Evolutionary conservation across 768 basidiomycete genomes (phyloP).

Genomic region (Amanita inopinata): DNA sequence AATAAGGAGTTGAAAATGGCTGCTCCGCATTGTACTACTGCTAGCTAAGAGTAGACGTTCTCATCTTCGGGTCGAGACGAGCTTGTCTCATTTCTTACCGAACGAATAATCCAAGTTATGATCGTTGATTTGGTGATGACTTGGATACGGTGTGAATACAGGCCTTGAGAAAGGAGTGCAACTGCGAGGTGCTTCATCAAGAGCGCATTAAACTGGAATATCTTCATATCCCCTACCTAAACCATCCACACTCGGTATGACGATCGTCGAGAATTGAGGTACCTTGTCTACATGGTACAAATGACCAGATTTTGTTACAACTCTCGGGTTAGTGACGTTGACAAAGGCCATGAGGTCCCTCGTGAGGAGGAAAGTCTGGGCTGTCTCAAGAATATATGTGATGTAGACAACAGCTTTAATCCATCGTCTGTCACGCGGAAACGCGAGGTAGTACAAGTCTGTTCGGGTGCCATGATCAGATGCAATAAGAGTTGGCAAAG

Average conservation of each 20-base stretch:
- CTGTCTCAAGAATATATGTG: conserved; percentile 20
- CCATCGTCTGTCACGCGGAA: conserved; percentile 17
- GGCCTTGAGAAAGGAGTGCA: conserved; percentile 21
- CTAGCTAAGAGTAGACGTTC: too few relatives aligned
- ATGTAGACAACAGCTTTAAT: conserved; percentile 20
- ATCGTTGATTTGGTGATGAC: conserved; percentile 17
- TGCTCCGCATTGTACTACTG: neutral
- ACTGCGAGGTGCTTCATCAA: too few relatives aligned
- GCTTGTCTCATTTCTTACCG: neutral
- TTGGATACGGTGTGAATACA: conserved; percentile 25
- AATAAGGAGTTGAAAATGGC: neutral
- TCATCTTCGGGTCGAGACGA: neutral
- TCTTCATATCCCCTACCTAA: too few relatives aligned
- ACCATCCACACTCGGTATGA: conserved; percentile 16
- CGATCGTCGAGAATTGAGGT: too few relatives aligned
- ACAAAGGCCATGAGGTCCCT: conserved; percentile 20
- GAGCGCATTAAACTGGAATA: too few relatives aligned
- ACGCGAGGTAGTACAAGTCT: conserved; percentile 25
- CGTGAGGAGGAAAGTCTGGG: conserved; percentile 19
- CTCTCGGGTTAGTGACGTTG: too few relatives aligned
- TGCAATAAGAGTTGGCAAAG: neutral
- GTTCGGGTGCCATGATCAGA: too few relatives aligned
- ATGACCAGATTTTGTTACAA: too few relatives aligned
- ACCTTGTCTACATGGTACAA: too few relatives aligned
- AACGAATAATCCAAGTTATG: conserved; percentile 8